Percentiles rank a stretch among this genome's conserved stretches.
These are phyloP conservation scores for Phytophthora rubi DNA, from an alignment of 352 stramenopile genomes.

Conservation along the genomic window DNA sequence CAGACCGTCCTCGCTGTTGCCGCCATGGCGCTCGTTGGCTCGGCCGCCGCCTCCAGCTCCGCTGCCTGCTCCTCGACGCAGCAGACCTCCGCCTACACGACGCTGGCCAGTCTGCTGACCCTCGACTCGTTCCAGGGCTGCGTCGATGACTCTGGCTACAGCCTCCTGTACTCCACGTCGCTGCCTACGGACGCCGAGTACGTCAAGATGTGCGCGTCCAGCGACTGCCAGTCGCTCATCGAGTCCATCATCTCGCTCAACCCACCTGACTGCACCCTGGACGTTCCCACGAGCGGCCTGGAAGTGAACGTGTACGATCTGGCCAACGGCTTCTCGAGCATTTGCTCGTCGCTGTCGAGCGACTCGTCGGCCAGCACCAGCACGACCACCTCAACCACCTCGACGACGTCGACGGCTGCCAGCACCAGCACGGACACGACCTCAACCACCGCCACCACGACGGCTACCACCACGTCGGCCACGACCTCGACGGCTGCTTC, in stretches of 20 bases:
- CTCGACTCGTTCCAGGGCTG: constrained; percentile 35
- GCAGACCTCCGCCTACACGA: constrained; percentile 36
- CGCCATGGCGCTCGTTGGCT: constrained; percentile 24
- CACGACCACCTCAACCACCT: neutral
- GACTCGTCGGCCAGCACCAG: neutral
- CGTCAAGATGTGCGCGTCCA: constrained; percentile 36
- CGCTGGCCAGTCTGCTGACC: constrained; percentile 33
- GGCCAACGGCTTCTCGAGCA: constrained; percentile 23
- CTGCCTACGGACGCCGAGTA: constrained; percentile 36
- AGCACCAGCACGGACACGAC: neutral
- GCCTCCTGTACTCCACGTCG: constrained; percentile 32
- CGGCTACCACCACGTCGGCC: constrained; percentile 12
- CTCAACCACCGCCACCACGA: neutral
- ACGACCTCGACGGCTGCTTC: constrained; percentile 17
- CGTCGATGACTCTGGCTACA: constrained; percentile 40
- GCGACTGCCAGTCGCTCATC: constrained; percentile 32
- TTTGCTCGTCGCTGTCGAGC: constrained; percentile 4
- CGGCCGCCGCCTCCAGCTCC: constrained; percentile 10
- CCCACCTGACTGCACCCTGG: constrained; percentile 34
- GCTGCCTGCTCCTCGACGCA: constrained; percentile 18
- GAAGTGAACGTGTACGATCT: constrained; percentile 33
- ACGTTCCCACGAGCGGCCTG: constrained; percentile 33
- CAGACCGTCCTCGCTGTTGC: constrained; percentile 28
- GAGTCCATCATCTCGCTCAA: constrained; percentile 24
- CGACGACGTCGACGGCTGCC: neutral